These are phyloP conservation scores for Rhizophagus clarus DNA, from an alignment of 192 early-diverging fungal genomes.

Conservation along the genomic window DNA sequence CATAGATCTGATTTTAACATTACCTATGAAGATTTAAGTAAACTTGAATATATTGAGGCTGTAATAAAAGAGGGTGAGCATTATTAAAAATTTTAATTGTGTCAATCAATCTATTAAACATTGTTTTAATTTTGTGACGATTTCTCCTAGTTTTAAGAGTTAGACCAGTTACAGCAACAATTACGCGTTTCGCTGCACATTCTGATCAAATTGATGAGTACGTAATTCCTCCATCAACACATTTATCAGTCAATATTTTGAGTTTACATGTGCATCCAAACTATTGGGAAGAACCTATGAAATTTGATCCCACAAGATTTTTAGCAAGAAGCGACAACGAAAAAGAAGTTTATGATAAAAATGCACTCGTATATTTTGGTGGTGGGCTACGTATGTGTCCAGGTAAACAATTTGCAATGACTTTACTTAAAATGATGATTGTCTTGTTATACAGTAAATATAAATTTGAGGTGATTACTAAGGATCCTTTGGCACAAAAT, in stretches of 20 bases:
- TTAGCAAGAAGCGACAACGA: not conserved
- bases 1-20: not conserved
- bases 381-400: conserved; percentile 27
- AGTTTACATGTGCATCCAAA: conserved; percentile 14
- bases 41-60: conserved; percentile 24
- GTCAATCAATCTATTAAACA: not conserved
- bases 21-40: conserved; percentile 26
- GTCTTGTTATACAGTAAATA: conserved; percentile 18
- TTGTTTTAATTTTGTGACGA: not conserved
- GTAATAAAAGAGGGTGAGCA: conserved; percentile 18
- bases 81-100: not conserved
- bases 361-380: conserved; percentile 15
- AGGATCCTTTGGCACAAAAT: not conserved
- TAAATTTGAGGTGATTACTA: not conserved
- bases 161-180: conserved; percentile 11
- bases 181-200: not conserved
- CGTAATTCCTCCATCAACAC: conserved; percentile 19
- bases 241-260: not conserved
- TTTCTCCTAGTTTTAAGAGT: not conserved
- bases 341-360: not conserved
- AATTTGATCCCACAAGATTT: conserved; percentile 26
- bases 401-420: conserved; percentile 24
- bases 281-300: conserved; percentile 19
- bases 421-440: conserved; percentile 16
- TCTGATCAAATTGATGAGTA: conserved; percentile 13